Base-by-base conservation (phyloP, 768 basidiomycete genomes). In the Hemileccinum rubropunctum region DNA sequence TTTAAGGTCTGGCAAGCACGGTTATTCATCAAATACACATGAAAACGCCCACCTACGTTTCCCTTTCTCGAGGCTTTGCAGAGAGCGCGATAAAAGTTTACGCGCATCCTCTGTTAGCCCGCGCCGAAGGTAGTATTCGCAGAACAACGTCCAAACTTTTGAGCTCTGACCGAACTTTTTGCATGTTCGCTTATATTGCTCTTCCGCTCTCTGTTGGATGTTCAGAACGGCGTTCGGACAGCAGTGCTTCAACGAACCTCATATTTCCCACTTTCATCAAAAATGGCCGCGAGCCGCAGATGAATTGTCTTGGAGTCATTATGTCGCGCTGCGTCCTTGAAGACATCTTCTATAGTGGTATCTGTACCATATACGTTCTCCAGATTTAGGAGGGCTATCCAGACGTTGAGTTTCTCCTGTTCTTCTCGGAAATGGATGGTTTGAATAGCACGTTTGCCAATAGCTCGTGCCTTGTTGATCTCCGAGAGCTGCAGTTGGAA, bases 401-500 rank as follows among this genome's bases (percentile, higher is more conserved):
- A 99, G 36, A 99, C 84, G 61, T 99, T 99, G 54, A 98, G 70
- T 65, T 88, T 91, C 70, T 99, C 97, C 56, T 84, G 84, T 69
- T 99, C 97, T 69, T 99, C 97, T 37, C 95, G 82, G 75, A 95
- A 98, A 63, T 79, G 88, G 71, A 99, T 98, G 11, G 86, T 86
- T 53, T 81, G 76, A 39, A 98, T 75, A 5, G 94, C 95, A 20
- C 91, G 83, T 46, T 82, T 79, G 41, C 84, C 95, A 45, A 94
- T 84, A 64, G 88, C 85, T 38, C 93, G 81, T 13, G 95, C 97
- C 69, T 95, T 97, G 60, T 94, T 95, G 48, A 97, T 75, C 70
- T 99, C 95, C 27, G 95, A 91, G n/a, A 99, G 80, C 58, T 93
- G 93, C 11, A 98, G 76, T 61, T 95, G 92, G 81, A 98, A 95